A percentile compares a stretch with the other conserved stretches of the same genome.
phyloP scores from a whole-genome alignment of 2,329 filamentous ascomycete genomes.

The Lecanicillium sp. region DNA sequence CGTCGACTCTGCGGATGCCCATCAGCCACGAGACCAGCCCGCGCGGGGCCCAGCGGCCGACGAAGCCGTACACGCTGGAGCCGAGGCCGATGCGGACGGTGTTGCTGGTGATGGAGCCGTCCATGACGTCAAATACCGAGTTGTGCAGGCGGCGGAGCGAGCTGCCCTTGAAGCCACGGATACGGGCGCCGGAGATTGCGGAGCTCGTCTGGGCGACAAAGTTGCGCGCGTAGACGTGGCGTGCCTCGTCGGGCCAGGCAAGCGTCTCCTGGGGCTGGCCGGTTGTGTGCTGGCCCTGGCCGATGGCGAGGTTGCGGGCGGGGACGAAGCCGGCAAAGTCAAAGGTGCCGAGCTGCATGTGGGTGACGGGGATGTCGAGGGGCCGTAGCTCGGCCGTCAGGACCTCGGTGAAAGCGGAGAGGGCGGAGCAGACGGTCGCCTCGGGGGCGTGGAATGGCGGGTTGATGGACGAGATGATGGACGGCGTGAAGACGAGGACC shows the following conservation, averaged over 20 bases:
- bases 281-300: constrained; percentile 35
- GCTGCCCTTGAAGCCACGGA: constrained; percentile 59
- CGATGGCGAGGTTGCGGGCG: constrained; percentile 26
- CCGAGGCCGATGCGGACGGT: constrained; percentile 79
- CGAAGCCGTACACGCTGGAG: constrained; percentile 75
- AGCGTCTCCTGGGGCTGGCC: constrained; percentile 43
- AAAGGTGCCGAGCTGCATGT: constrained; percentile 87
- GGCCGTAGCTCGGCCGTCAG: constrained; percentile 73
- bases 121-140: constrained; percentile 83
- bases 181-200: constrained; percentile 49
- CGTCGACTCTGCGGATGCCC: constrained; percentile 61
- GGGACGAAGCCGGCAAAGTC: constrained; percentile 67
- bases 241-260: constrained; percentile 57
- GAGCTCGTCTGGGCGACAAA: constrained; percentile 51
- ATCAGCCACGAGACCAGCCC: constrained; percentile 90
- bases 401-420: constrained; percentile 80
- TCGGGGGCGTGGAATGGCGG: constrained; percentile 81
- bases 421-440: constrained; percentile 74
- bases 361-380: constrained; percentile 70
- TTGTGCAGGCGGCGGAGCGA: constrained; percentile 75
- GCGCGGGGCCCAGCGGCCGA: constrained; percentile 73
- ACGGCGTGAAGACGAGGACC: constrained; percentile 72
- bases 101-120: constrained; percentile 52
- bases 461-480: constrained; percentile 72
- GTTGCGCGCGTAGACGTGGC: constrained; percentile 57